These are phyloP conservation scores for Paraphoma chrysanthemicola DNA, from an alignment of 2,329 filamentous ascomycete species.

Conservation along the genomic window DNA sequence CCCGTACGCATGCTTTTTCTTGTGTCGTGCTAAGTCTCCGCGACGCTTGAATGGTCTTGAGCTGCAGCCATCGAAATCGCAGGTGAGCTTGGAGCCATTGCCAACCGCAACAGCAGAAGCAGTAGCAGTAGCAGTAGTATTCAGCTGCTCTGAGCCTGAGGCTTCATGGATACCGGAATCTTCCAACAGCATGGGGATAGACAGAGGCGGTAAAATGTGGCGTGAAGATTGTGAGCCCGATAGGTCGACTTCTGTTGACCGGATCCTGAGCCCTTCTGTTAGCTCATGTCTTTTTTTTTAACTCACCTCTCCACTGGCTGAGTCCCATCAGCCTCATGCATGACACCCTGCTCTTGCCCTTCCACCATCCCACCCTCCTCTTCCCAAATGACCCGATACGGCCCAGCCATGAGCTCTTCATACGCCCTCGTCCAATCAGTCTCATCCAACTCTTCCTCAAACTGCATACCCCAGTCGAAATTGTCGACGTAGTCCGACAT, in stretches of 20 bases:
- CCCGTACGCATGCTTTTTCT: slow-evolving; percentile 1
- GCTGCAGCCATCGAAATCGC: slow-evolving; percentile 1
- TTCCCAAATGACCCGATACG: slow-evolving; percentile 7
- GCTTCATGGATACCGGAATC: too few species aligned
- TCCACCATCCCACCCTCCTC: slow-evolving; percentile 2
- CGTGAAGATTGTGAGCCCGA: too few species aligned
- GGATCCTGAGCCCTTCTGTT: slow-evolving; percentile 31
- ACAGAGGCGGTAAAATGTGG: too few species aligned
- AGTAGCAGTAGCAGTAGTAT: too few species aligned
- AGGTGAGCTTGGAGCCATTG: background rate
- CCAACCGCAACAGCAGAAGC: too few species aligned
- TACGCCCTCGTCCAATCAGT: slow-evolving; percentile 8
- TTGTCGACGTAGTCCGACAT: slow-evolving; percentile 24
- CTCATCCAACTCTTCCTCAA: background rate
- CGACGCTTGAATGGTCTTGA: slow-evolving; percentile 11
- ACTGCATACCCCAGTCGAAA: background rate
- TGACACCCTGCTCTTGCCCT: background rate
- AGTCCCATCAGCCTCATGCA: background rate
- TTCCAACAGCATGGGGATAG: too few species aligned
- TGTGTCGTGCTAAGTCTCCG: slow-evolving; percentile 10
- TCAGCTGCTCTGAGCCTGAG: too few species aligned
- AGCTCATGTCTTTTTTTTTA: slow-evolving; percentile 28
- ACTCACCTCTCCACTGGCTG: slow-evolving; percentile 22
- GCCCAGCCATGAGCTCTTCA: slow-evolving; percentile 13
- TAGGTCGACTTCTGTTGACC: too few species aligned